Evolutionary conservation across 176 grass and related monocot genomes (phyloP), one percentile per base, ranked within the genome.

Genomic region (Ensete glaucum): DNA sequence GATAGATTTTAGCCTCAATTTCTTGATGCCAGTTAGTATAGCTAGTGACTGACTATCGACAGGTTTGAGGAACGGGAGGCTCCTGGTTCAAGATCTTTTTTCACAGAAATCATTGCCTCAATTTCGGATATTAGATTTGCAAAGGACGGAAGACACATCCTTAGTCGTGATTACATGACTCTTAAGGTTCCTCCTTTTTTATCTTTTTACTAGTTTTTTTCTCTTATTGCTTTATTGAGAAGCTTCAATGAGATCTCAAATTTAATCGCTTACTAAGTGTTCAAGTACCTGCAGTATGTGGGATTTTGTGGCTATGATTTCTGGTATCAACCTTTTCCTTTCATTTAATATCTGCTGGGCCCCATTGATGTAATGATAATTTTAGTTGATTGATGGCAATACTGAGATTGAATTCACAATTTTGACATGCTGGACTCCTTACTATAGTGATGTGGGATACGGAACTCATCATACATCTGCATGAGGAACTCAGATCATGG

Each of bases 81-180:
- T 64, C 82, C 88, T 29, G 84, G 88, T 85, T 91, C 90, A 74
- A 90, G 90, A 82, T 98, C 94, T 24, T 98, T 98, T 83, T 98
- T 98, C 82, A 98, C 94, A 22, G 94, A 98, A 82, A 98, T 98
- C 86, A 91, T 98, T 89, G 90, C 94, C 52, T 98, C 94, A 75
- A 87, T 98, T 91, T 98, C 94, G 15, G 90, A 93, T 87, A 91
- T 93, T 79, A 98, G 87, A 65, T 98, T 93, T 75, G 88, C 90
- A 54, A 93, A 75, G 81, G 94, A 89, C 63, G 94, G 94, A 71
- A 88, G 90, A 24, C 84, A 93, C 77, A 98, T 98, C 79, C 82
- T 98, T 34, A 98, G 94, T 84, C 94, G 90, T 54, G 94, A 98
- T 77, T 98, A 93, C 78, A 98, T 98, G 94, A 93, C 86, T 77